These are phyloP conservation scores for Teunomyces funiuensis DNA, from an alignment of 805 yeast genomes.

Conservation along the genomic window DNA sequence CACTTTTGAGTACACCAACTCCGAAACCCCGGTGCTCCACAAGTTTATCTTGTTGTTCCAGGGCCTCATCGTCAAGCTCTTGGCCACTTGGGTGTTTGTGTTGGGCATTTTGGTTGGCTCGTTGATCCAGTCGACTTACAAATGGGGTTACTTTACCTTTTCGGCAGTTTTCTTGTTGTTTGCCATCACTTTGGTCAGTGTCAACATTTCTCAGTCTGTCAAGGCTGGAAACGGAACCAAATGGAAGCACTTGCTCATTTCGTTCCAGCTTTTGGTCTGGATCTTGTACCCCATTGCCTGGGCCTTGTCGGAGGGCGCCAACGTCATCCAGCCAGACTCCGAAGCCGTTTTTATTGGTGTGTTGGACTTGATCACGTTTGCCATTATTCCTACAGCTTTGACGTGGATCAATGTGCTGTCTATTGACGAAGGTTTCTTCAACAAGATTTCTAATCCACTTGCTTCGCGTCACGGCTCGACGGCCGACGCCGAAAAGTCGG, in stretches of 20 bases:
- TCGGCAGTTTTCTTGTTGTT: conserved; percentile 45
- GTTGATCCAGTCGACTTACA: conserved; percentile 54
- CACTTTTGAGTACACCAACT: conserved; percentile 31
- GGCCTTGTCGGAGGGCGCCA: conserved; percentile 65
- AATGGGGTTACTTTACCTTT: conserved; percentile 69
- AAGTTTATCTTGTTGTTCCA: conserved; percentile 31
- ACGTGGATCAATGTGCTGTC: conserved; percentile 25
- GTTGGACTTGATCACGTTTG: conserved; percentile 50
- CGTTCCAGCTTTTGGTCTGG: conserved; percentile 43
- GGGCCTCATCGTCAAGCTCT: conserved; percentile 42
- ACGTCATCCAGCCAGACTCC: conserved; percentile 56
- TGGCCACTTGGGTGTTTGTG: conserved; percentile 48
- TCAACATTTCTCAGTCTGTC: conserved; percentile 10
- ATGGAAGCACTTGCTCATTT: conserved; percentile 16
- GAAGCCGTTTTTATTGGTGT: conserved; percentile 62
- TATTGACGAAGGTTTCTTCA: conserved; percentile 30
- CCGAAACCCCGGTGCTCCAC: conserved; percentile 25
- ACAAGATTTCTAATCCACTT: conserved; percentile 14
- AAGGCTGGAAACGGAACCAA: conserved; percentile 2
- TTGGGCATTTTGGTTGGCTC: conserved; percentile 57
- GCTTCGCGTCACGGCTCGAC: conserved; percentile 6
- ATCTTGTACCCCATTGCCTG: conserved; percentile 49
- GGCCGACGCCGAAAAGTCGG: conserved; percentile 19
- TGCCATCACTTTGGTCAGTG: conserved; percentile 32
- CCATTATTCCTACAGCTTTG: conserved; percentile 38